phyloP scores from a whole-genome alignment of 352 stramenopile genomes.

The Plasmopara viticola region DNA sequence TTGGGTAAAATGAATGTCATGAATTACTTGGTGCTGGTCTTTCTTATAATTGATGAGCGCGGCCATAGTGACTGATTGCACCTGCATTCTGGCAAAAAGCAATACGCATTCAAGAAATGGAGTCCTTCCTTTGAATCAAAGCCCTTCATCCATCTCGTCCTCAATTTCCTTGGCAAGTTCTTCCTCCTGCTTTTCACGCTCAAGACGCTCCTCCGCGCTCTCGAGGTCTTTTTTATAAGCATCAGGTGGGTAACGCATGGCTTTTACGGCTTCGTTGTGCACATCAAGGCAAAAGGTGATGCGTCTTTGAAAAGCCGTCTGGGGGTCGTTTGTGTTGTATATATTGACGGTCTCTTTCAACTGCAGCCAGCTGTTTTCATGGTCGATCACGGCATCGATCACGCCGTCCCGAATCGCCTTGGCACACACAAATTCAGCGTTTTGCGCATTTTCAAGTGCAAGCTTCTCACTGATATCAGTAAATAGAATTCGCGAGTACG shows the following conservation, averaged over 20 bases:
- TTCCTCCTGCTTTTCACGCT: slow-evolving; percentile 90
- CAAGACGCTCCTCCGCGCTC: slow-evolving; percentile 84
- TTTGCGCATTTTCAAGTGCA: slow-evolving; percentile 87
- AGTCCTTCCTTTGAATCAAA: slow-evolving; percentile 28
- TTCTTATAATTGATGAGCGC: neutral
- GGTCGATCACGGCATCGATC: slow-evolving; percentile 97
- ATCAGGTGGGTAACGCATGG: slow-evolving; percentile 96
- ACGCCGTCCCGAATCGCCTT: slow-evolving; percentile 98
- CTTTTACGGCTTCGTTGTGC: slow-evolving; percentile 97
- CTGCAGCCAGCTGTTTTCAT: slow-evolving; percentile 92
- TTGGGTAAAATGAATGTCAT: neutral
- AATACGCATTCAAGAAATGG: slow-evolving; percentile 4
- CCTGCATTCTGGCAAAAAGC: too few species aligned
- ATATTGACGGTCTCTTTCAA: slow-evolving; percentile 83
- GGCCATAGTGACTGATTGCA: neutral
- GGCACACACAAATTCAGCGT: slow-evolving; percentile 96
- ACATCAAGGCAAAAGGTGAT: slow-evolving; percentile 98
- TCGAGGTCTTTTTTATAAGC: slow-evolving; percentile 97
- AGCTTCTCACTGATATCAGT: slow-evolving; percentile 92
- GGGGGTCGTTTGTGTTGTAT: slow-evolving; percentile 92
- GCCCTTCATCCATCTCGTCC: slow-evolving; percentile 93
- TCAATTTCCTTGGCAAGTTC: slow-evolving; percentile 96
- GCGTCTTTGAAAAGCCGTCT: slow-evolving; percentile 93
- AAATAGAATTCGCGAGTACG: slow-evolving; percentile 90
- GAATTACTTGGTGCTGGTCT: neutral